Conservation (phyloP, 2,329 filamentous ascomycete genomes). For the Aspergillus ustus region DNA sequence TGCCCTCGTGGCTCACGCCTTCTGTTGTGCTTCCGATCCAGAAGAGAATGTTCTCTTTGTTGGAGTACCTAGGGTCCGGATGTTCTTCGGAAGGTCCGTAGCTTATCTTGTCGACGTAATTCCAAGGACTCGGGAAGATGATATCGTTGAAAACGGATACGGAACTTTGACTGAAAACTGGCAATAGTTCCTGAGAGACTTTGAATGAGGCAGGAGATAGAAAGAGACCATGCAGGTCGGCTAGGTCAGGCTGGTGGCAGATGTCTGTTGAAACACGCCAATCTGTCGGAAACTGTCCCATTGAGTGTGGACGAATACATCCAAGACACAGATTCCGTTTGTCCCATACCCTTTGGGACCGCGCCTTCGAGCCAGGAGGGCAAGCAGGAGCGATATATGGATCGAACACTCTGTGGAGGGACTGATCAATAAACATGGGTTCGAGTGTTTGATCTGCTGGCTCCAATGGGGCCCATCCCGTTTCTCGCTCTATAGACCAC, state of each 20-base stretch:
- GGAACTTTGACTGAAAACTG: constrained; percentile 77
- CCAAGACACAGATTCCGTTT: constrained; percentile 65
- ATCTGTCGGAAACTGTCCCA: constrained; percentile 68
- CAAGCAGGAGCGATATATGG: constrained; percentile 60
- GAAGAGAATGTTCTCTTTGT: constrained; percentile 69
- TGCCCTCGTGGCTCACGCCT: constrained; percentile 55
- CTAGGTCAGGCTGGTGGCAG: constrained; percentile 78
- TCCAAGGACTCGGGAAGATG: constrained; percentile 69
- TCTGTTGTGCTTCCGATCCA: constrained; percentile 75
- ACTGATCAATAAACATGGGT: constrained; percentile 46
- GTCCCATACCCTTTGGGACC: constrained; percentile 66
- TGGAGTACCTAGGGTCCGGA: constrained; percentile 60
- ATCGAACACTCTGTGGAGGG: constrained; percentile 47
- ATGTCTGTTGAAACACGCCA: constrained; percentile 69
- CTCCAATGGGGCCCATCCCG: constrained; percentile 44
- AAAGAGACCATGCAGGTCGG: constrained; percentile 74
- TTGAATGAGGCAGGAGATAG: constrained; percentile 66
- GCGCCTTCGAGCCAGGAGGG: constrained; percentile 63
- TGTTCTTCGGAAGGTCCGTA: constrained; percentile 56
- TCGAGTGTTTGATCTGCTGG: constrained; percentile 38
- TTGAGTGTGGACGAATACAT: constrained; percentile 68
- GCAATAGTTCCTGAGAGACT: constrained; percentile 68
- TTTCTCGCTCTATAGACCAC: constrained; percentile 45
- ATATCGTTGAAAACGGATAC: constrained; percentile 76
- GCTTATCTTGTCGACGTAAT: constrained; percentile 62